Conservation (phyloP, 2,329 filamentous ascomycete species). For the Hypoxylon sp. region DNA sequence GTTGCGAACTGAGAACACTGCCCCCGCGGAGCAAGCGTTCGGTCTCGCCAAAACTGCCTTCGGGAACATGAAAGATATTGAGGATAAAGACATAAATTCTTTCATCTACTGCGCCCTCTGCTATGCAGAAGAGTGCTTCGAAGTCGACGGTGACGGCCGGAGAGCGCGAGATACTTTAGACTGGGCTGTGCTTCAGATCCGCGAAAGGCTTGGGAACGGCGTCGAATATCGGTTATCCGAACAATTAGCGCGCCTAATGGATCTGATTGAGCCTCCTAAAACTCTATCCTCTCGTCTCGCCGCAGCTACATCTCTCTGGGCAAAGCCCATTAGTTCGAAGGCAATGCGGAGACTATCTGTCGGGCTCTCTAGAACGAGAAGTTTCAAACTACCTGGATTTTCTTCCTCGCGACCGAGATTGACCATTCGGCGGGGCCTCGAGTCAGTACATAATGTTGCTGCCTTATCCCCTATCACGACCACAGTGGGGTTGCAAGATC, state of each 20-base stretch:
- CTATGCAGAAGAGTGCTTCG: neutral
- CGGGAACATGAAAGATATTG: neutral
- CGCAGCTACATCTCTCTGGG: neutral
- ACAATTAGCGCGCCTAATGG: neutral
- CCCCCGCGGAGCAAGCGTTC: conserved; percentile 16
- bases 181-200: conserved; percentile 4
- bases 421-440: neutral
- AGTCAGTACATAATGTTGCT: conserved; percentile 4
- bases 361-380: neutral
- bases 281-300: neutral
- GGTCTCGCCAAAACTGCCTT: conserved; percentile 3
- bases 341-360: neutral
- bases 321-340: neutral
- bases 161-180: conserved; percentile 11
- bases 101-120: neutral
- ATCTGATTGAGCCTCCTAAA: neutral
- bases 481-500: neutral
- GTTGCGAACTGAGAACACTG: neutral
- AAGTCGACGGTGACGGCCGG: neutral
- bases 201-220: conserved; percentile 1
- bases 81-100: neutral
- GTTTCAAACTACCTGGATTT: neutral
- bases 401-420: neutral
- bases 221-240: conserved; percentile 10
- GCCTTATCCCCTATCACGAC: neutral